Percentiles rank a stretch among this genome's conserved stretches.
These are phyloP conservation scores for Boletus tomentosulus DNA, from an alignment of 768 basidiomycete genomes.

Conservation along the genomic window DNA sequence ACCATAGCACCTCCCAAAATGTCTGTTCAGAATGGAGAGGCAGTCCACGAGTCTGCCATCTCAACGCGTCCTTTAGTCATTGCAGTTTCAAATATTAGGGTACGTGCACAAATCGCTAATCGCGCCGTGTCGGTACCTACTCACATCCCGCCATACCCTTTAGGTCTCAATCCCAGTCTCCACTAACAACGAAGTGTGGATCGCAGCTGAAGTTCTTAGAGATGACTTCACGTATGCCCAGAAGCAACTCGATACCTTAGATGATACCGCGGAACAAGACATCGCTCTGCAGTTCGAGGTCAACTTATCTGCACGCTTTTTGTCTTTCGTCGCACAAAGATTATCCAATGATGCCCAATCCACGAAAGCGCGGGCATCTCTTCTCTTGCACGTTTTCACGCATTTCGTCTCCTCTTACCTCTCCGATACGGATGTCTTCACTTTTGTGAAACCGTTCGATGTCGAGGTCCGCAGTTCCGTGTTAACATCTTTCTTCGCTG, in stretches of 20 bases:
- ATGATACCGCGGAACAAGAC: conserved; percentile 49
- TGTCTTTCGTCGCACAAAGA: conserved; percentile 68
- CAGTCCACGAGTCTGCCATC: conserved; percentile 27
- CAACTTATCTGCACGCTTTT: conserved; percentile 79
- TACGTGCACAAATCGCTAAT: conserved; percentile 22
- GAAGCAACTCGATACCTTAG: conserved; percentile 52
- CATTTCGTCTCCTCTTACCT: conserved; percentile 80
- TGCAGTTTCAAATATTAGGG: conserved; percentile 31
- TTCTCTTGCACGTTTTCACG: conserved; percentile 72
- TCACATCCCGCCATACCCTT: conserved; percentile 4
- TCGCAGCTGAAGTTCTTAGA: conserved; percentile 84
- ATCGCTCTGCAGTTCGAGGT: conserved; percentile 60
- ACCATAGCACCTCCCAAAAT: conserved; percentile 22
- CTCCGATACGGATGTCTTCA: conserved; percentile 70
- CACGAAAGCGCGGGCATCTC: conserved; percentile 48
- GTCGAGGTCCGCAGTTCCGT: conserved; percentile 73
- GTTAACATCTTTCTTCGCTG: conserved; percentile 74
- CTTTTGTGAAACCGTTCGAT: conserved; percentile 71
- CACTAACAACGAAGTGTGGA: conserved; percentile 80
- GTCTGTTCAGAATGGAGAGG: conserved; percentile 31
- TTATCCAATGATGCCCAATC: conserved; percentile 53
- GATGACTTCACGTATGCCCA: conserved; percentile 80
- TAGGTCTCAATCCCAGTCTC: conserved; percentile 88
- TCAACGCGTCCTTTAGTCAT: conserved; percentile 35
- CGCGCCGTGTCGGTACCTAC: neutral